Base-by-base conservation (phyloP, 164 flowering plant species). In the Magnolia kwangsiensis region DNA sequence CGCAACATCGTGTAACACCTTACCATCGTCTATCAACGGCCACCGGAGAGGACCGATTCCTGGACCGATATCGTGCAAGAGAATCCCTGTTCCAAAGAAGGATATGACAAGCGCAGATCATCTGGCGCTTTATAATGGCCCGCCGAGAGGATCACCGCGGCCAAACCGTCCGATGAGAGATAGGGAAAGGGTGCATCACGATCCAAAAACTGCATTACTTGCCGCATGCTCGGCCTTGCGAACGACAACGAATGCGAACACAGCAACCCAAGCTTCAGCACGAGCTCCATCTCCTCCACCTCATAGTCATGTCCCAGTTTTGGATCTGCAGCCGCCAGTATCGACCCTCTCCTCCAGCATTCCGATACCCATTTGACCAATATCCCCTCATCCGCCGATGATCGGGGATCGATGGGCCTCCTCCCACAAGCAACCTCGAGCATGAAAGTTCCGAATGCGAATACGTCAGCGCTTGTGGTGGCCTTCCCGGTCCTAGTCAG, bases 341-440 rank as follows among this genome's bases (percentile, higher is more conserved):
- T 63, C 0, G 21, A 45, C 9, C 45, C 45, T 37, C 45, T 37
- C 45, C 45, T 37, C 45, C 45, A 37, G 7, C 45, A 37, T 37
- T 37, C 85, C 83, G 24, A 10, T 20, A 59, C 63, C n/a, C 63
- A 78, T 27, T 84, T 84, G 8, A 82, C 81, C 65, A 86, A 69
- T 11, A 76, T 50, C 0, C 66, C 1, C 23, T 81, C 77, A 14
- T 75, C 79, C 88, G 45, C 45, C 45, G 7, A 37, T 5, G 7
- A 37, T 37, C 45, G 45, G 45, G 6, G 45, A 37, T 37, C 45
- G 45, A 37, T 37, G 45, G 45, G 45, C 45, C 45, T 37, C 45
- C 7, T 37, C 45, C 45, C 45, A 63, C 88, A 84, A 2, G 75
- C 83, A 6, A 86, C 84, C 61, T 86, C 86, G 2, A 86, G 86